Evolutionary conservation across 2,329 filamentous ascomycete genomes (phyloP).

Genomic region (Ophiostoma himal-ulmi): DNA sequence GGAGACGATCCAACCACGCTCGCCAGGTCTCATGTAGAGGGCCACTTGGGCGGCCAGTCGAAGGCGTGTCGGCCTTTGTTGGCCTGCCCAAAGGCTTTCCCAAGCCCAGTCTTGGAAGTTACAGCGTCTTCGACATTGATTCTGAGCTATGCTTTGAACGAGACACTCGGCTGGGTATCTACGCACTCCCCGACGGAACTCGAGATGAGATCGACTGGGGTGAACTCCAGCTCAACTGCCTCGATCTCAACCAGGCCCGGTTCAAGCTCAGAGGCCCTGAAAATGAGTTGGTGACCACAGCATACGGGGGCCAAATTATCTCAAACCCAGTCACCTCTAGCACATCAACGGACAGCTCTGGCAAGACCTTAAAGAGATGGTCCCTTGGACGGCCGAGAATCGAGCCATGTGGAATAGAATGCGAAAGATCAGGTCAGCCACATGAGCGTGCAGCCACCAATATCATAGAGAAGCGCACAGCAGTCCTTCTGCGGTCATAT

Average conservation of each 20-base stretch:
- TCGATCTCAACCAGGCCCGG: conserved; percentile 59
- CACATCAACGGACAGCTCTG: not conserved
- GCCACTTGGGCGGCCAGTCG: conserved; percentile 51
- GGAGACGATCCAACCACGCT: conserved; percentile 50
- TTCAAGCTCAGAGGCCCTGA: conserved; percentile 44
- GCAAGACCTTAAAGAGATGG: conserved; percentile 4
- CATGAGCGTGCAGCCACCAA: not conserved
- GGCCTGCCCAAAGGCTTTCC: conserved; percentile 55
- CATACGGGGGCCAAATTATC: conserved; percentile 9
- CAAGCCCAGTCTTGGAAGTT: conserved; percentile 56
- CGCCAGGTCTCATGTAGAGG: conserved; percentile 60
- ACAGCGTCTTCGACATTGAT: conserved; percentile 55
- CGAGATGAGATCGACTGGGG: conserved; percentile 68
- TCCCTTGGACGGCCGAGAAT: not conserved
- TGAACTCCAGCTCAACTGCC: conserved; percentile 60
- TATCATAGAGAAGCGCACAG: conserved; percentile 52
- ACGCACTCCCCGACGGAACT: conserved; percentile 51
- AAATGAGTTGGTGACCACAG: conserved; percentile 40
- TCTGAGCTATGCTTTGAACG: conserved; percentile 61
- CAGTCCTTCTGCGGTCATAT: conserved; percentile 70
- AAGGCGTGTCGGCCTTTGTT: conserved; percentile 61
- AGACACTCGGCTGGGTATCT: conserved; percentile 62
- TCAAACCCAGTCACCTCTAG: not conserved
- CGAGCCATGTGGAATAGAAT: not conserved
- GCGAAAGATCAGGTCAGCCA: not conserved